Evolutionary conservation across 768 basidiomycete species (phyloP).

Genomic region (Phylloporus sp.): DNA sequence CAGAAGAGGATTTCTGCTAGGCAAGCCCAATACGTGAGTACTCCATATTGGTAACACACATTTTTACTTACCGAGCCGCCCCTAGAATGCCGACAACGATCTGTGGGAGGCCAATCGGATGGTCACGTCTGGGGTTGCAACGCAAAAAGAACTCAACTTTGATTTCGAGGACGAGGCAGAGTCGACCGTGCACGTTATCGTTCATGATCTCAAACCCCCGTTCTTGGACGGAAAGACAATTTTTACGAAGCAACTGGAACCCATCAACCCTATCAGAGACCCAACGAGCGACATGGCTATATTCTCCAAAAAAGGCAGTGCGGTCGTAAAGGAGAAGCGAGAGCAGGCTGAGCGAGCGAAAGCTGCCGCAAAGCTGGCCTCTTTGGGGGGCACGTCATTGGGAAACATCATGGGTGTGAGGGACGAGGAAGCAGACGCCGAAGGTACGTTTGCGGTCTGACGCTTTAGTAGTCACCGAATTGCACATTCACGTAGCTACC

Average conservation of each 20-base stretch:
- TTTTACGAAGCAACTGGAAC: slow-evolving; percentile 94
- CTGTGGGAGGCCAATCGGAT: slow-evolving; percentile 99
- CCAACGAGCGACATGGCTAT: slow-evolving; percentile 91
- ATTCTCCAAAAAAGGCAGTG: slow-evolving; percentile 96
- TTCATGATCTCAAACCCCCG: slow-evolving; percentile 95
- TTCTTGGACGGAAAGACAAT: slow-evolving; percentile 96
- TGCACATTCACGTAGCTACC: slow-evolving; percentile 78
- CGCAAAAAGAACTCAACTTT: slow-evolving; percentile 79
- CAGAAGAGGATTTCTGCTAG: slow-evolving; percentile 88
- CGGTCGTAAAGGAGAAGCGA: slow-evolving; percentile 90
- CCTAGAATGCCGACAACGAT: slow-evolving; percentile 94
- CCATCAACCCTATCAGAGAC: slow-evolving; percentile 95
- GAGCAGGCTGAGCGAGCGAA: slow-evolving; percentile 96
- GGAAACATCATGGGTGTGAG: slow-evolving; percentile 98
- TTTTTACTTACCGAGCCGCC: slow-evolving; percentile 16
- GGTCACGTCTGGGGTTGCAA: slow-evolving; percentile 92
- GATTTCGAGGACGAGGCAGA: slow-evolving; percentile 97
- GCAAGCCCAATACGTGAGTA: slow-evolving; percentile 91
- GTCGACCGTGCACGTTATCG: slow-evolving; percentile 95
- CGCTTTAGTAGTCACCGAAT: slow-evolving; percentile 39
- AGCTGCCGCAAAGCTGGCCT: slow-evolving; percentile 92
- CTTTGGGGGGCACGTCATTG: slow-evolving; percentile 86
- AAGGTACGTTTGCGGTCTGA: slow-evolving; percentile 55
- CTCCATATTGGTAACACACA: neutral
- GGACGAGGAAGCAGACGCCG: slow-evolving; percentile 90